These are phyloP conservation scores for Chaetothyriales sp. DNA, from an alignment of 2,329 filamentous ascomycete genomes.

Conservation along the genomic window DNA sequence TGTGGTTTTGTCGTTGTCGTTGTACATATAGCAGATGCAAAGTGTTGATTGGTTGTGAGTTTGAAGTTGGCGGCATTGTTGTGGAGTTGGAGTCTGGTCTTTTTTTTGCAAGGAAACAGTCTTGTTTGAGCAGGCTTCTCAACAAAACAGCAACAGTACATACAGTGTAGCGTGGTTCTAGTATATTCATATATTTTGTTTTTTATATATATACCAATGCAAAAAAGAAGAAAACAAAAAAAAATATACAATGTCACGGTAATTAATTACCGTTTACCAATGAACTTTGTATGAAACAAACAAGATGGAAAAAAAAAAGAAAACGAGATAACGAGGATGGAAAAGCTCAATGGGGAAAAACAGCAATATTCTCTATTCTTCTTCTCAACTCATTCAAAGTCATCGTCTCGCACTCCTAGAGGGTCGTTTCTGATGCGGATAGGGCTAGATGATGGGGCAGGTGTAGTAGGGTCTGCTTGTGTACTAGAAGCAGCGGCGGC, in stretches of 20 bases:
- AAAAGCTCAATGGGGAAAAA: too few relatives aligned
- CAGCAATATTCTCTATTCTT: not conserved
- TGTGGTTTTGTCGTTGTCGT: too few relatives aligned
- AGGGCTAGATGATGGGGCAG: conserved; percentile 34
- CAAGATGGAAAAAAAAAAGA: too few relatives aligned
- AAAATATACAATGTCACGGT: too few relatives aligned
- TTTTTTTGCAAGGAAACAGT: too few relatives aligned
- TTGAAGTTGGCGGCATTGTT: too few relatives aligned
- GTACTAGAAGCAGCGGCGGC: conserved; percentile 9
- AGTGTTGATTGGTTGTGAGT: too few relatives aligned
- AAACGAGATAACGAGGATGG: too few relatives aligned
- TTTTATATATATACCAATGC: not conserved
- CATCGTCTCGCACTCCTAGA: conserved; percentile 26
- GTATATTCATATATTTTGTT: not conserved
- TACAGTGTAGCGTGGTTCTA: not conserved
- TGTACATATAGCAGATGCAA: too few relatives aligned
- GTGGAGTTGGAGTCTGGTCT: too few relatives aligned
- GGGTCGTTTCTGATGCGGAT: conserved; percentile 22
- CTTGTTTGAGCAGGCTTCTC: not conserved
- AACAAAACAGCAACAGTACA: not conserved
- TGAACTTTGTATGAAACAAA: too few relatives aligned
- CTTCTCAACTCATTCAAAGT: conserved; percentile 29
- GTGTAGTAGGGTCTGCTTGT: conserved; percentile 21
- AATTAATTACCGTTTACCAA: too few relatives aligned
- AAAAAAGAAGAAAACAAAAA: not conserved